phyloP scores from a whole-genome alignment of 2,329 filamentous ascomycete species.

The Geosmithia putterillii region DNA sequence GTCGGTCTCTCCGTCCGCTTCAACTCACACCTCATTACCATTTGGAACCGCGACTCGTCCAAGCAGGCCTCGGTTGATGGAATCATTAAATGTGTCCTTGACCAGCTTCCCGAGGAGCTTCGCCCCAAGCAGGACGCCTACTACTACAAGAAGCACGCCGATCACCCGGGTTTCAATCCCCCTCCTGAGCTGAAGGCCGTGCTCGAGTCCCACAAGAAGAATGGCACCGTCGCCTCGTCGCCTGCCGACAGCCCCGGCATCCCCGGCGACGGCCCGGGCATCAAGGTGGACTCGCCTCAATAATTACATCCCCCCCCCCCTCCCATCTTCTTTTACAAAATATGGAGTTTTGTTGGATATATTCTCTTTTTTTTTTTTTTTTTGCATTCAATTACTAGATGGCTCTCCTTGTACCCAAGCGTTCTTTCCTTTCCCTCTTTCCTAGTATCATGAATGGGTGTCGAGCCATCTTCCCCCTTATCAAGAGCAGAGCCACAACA shows the following conservation, averaged over 20 bases:
- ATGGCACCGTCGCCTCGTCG: slow-evolving; percentile 12
- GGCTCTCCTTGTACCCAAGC: background rate
- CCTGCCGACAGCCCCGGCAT: slow-evolving; percentile 2
- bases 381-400: background rate
- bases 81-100: slow-evolving; percentile 60
- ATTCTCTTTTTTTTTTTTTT: background rate
- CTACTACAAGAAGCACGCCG: slow-evolving; percentile 81
- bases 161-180: slow-evolving; percentile 71
- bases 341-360: background rate
- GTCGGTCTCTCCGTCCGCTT: slow-evolving; percentile 80
- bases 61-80: slow-evolving; percentile 69
- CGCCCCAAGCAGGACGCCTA: slow-evolving; percentile 59
- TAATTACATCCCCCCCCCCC: slow-evolving; percentile 4
- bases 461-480: too few relatives aligned
- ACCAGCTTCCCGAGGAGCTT: slow-evolving; percentile 61
- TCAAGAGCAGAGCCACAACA: too few relatives aligned
- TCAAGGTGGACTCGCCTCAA: slow-evolving; percentile 11
- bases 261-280: slow-evolving; percentile 9
- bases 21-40: slow-evolving; percentile 75
- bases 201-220: slow-evolving; percentile 40
- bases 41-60: slow-evolving; percentile 85
- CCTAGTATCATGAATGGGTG: background rate
- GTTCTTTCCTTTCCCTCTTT: background rate
- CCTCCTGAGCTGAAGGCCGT: slow-evolving; percentile 46
- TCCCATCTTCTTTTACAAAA: background rate